Evolutionary conservation across 1,284 basidiomycete genomes (phyloP).

Genomic region (Melampsora larici-populina): DNA sequence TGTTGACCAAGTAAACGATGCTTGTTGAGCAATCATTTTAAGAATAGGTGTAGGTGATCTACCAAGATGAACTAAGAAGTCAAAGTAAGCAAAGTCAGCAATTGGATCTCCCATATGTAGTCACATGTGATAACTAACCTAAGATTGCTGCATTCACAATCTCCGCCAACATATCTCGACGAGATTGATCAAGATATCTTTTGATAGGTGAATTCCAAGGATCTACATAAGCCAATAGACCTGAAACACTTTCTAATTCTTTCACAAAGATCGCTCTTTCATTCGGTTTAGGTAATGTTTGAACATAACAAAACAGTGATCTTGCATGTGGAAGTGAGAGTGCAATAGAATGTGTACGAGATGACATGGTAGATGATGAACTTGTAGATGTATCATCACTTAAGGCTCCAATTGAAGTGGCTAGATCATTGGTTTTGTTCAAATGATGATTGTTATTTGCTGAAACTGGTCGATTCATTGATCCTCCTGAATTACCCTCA

Average conservation of each 20-base stretch:
- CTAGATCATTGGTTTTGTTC: conserved; percentile 21
- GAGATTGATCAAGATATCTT: conserved; percentile 67
- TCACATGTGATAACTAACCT: conserved; percentile 58
- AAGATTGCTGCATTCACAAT: conserved; percentile 81
- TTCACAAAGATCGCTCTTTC: conserved; percentile 64
- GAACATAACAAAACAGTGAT: conserved; percentile 63
- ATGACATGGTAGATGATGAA: conserved; percentile 44
- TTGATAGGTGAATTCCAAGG: conserved; percentile 68
- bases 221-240: conserved; percentile 69
- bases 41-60: conserved; percentile 47
- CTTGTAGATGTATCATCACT: conserved; percentile 45
- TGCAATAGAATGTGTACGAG: conserved; percentile 44
- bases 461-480: conserved; percentile 8
- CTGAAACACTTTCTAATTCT: conserved; percentile 69
- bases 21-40: conserved; percentile 46
- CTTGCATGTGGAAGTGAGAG: conserved; percentile 53
- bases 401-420: conserved; percentile 45
- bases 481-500: conserved; percentile 35
- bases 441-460: neutral
- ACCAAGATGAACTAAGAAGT: conserved; percentile 42
- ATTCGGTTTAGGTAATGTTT: conserved; percentile 58
- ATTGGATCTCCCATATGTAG: neutral
- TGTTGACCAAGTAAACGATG: conserved; percentile 46
- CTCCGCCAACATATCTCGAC: conserved; percentile 73
- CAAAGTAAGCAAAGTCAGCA: neutral